These are phyloP conservation scores for Plectranthus barbatus DNA, from an alignment of 257 asterid genomes.

Conservation along the genomic window DNA sequence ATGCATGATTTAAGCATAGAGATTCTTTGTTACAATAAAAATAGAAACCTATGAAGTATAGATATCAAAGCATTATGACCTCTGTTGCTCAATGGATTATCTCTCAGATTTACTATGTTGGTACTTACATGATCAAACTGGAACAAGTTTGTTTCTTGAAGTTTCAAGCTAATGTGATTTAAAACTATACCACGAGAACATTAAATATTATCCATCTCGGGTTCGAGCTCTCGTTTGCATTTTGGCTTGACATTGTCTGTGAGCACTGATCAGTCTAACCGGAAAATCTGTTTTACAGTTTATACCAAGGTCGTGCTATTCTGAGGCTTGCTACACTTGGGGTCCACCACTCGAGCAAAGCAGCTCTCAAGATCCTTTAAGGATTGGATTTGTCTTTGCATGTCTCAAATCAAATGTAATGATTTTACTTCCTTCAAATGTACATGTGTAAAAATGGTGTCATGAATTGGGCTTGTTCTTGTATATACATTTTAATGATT, in stretches of 20 bases:
- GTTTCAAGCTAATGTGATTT: not conserved
- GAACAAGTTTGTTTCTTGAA: no score
- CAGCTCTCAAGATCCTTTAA: slow-evolving; percentile 44
- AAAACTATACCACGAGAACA: not conserved
- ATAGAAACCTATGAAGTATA: not conserved
- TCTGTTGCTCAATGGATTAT: not conserved
- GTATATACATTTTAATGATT: slow-evolving; percentile 1
- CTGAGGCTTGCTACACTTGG: slow-evolving; percentile 63
- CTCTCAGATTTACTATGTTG: no score
- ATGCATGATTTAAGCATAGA: not conserved
- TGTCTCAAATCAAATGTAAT: not conserved
- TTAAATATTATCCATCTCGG: not conserved
- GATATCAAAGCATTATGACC: not conserved
- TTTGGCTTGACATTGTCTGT: not conserved
- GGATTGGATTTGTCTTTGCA: not conserved
- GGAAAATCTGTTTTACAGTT: slow-evolving; percentile 36
- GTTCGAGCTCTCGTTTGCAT: not conserved
- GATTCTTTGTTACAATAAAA: not conserved
- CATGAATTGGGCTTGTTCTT: not conserved
- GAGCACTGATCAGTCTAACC: slow-evolving; percentile 16
- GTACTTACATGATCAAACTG: no score
- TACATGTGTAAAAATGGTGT: slow-evolving; percentile 11
- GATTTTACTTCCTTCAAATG: slow-evolving; percentile 8
- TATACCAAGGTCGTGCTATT: slow-evolving; percentile 66
- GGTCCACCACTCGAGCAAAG: slow-evolving; percentile 56